phyloP scores from a whole-genome alignment of 139 green algal species.

The Chlorella sp. region DNA sequence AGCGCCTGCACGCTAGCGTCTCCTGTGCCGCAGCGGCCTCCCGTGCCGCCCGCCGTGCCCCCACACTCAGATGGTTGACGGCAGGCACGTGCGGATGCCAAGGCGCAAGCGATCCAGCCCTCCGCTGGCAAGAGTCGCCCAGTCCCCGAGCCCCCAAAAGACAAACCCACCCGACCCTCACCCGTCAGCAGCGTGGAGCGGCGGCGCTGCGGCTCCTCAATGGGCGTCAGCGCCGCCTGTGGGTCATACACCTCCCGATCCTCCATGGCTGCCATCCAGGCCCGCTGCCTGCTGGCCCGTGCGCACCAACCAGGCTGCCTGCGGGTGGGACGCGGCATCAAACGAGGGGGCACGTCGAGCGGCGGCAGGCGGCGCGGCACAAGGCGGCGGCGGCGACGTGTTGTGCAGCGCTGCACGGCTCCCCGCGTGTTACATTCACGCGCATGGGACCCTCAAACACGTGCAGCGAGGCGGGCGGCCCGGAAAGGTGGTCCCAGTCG shows the following conservation, averaged over 20 bases:
- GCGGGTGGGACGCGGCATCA: no score
- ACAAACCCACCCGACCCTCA: background rate
- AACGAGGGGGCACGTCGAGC: background rate
- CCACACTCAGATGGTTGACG: no score
- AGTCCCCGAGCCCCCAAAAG: no score
- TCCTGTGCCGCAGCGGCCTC: no score
- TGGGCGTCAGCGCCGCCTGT: background rate
- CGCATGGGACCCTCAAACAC: background rate
- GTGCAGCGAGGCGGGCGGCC: background rate
- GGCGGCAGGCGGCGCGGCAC: background rate
- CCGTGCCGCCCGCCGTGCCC: no score
- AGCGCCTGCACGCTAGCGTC: no score
- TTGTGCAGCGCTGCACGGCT: background rate
- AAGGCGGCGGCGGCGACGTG: background rate
- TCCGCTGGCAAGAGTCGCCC: no score
- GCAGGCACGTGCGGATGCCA: no score
- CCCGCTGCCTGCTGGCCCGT: no score
- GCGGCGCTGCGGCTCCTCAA: constrained; percentile 48
- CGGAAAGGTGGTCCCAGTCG: background rate
- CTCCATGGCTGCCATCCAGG: constrained; percentile 4
- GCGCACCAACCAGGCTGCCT: no score
- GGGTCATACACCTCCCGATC: background rate
- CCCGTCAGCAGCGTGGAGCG: constrained; percentile 31
- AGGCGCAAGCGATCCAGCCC: no score
- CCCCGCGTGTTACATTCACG: background rate